Base-by-base conservation (phyloP, 345 rosid genomes). In the Capsella bursapastoris region DNA sequence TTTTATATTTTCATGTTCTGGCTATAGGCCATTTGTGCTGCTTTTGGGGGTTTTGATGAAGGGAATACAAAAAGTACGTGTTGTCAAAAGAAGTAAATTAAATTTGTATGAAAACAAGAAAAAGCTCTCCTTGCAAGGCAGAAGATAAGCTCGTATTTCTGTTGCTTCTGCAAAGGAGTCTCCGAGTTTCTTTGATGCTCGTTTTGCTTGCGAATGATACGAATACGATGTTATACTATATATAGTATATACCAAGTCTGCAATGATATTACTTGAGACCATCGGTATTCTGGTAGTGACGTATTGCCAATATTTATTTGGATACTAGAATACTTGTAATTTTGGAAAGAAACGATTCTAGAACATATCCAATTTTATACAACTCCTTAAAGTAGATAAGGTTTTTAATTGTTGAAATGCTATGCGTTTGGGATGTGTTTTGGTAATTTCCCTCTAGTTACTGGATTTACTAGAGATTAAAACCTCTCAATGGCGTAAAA, bases 11-110 rank as follows among this genome's bases (percentile, higher is more conserved):
- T 43, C 28, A 8, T 48, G 31, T 15, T 52, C 31, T 74, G 66
- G 72, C 78, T 65, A 37, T 31, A 35, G 57, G 71, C 71, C 59
- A 50, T 59, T 41, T 73, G 71, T 55, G 47, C 60, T 53, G 64
- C 64, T 56, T 3, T 22, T 44, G 64, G 45, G 64, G 25, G 8
- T 62, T 55, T 64, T 55, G 49, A 47, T 64, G 25, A 22, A 22
- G 25, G 25, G 44, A 64, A 47, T 55, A 29, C 64, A 34, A 73
- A 28, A 6, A 45, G 13, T 35, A 66, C 31, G 56, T 55, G 57
- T 56, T 55, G 64, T 64, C 57, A 45, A 64, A 56, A 73, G 57
- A 64, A 32, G 77, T 55, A 64, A 47, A 72, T 50, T 60, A 34
- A 22, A 25, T 67, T 38, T 37, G 16, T 27, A n/a, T 38, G 49